Evolutionary conservation across 352 stramenopile species (phyloP), one percentile per base, ranked within the genome.

Genomic region (Phytophthora quininea): DNA sequence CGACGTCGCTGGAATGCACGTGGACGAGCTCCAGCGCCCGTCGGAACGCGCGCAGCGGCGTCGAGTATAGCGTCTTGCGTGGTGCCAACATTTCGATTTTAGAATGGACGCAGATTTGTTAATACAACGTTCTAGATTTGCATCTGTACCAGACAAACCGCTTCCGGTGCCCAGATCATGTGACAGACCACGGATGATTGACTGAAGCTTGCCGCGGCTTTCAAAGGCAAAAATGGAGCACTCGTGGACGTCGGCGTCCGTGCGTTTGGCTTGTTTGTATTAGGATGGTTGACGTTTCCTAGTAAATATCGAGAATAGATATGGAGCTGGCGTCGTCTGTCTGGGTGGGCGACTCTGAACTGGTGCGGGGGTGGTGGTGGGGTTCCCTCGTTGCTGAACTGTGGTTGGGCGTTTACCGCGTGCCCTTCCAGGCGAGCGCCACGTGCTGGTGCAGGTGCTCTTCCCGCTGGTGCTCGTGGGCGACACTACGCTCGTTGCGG

Each of bases 1-100:
- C 71, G 32, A 93, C 79, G 56, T 95, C 85, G 9, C 32, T 49
- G 2, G 57, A 0, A 0, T 47, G 32, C 9, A 82, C 73, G 35
- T 73, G 35, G 15, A 89, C 71, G 37, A 92, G 63, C 69, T 80
- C 69, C 33, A 95, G 69, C 27, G 84, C 87, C 30, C 69, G 70
- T 38, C 71, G 55, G 68, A 92, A 90, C 35, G 88, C 83, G 40
- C 68, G 62, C 56, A 86, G 61, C 19, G 87, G 87, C 71, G 87
- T 95, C 67, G 87, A 95, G 61, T 93, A 80, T 40, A 95, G 82
- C 61, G 73, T 93, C 74, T 88, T 90, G 53, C 87, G 79, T 58
- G 87, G 87, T 14, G 87, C 87, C 33, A 95, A 64, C 86, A 95
- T 95, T 4, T 11, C 47, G 46, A 64, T 65, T 66, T 71, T 30